phyloP scores from a whole-genome alignment of 2,329 filamentous ascomycete species.

The Talaromyces sp. region DNA sequence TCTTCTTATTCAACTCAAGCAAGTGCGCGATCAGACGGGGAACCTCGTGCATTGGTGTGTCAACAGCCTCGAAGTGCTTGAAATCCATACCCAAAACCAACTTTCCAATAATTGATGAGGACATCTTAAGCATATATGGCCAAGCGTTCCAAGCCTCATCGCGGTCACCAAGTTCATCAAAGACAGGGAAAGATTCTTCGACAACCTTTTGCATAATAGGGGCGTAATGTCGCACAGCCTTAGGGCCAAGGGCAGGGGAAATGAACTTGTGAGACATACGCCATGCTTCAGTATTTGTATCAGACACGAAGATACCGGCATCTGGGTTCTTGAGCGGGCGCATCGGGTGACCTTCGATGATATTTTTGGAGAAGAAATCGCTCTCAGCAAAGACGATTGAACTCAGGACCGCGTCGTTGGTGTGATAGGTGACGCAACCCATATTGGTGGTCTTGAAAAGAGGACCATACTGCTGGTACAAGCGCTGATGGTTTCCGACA shows the following conservation, averaged over 20 bases:
- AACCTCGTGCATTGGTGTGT: slow-evolving; percentile 52
- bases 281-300: slow-evolving; percentile 34
- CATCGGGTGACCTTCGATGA: slow-evolving; percentile 36
- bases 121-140: slow-evolving; percentile 50
- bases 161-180: slow-evolving; percentile 48
- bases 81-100: slow-evolving; percentile 46
- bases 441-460: slow-evolving; percentile 53
- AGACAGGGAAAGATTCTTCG: slow-evolving; percentile 49
- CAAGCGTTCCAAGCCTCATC: slow-evolving; percentile 48
- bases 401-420: slow-evolving; percentile 49
- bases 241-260: slow-evolving; percentile 56
- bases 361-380: slow-evolving; percentile 54
- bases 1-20: slow-evolving; percentile 58
- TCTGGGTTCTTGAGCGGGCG: slow-evolving; percentile 25
- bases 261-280: slow-evolving; percentile 58
- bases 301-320: slow-evolving; percentile 31
- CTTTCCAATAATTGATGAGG: slow-evolving; percentile 44
- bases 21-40: slow-evolving; percentile 50
- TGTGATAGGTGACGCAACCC: slow-evolving; percentile 29
- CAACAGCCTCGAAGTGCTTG: slow-evolving; percentile 40
- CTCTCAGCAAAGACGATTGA: slow-evolving; percentile 49
- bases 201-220: slow-evolving; percentile 57
- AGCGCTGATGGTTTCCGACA: slow-evolving; percentile 54
- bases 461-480: slow-evolving; percentile 53
- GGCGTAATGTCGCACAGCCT: slow-evolving; percentile 59